Conservation (phyloP, 2,329 filamentous ascomycete species). For the Penicillium nordicum region DNA sequence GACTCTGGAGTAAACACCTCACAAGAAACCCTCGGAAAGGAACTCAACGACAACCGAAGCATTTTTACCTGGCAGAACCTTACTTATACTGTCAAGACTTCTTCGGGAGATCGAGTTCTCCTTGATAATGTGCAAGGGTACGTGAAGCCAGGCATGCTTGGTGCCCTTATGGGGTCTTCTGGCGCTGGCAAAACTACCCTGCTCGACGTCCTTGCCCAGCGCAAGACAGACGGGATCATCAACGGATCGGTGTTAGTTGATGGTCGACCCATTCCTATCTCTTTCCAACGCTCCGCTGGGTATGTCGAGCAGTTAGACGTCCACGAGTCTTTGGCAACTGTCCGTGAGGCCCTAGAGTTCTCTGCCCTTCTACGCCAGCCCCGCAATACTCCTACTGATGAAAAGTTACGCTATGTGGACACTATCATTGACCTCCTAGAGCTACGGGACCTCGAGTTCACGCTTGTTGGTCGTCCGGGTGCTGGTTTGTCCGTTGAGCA, state of each 20-base stretch:
- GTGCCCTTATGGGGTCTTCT: neutral
- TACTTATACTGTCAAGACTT: neutral
- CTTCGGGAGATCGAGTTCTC: neutral
- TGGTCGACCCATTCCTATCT: neutral
- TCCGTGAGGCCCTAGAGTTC: neutral
- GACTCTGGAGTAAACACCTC: too few relatives aligned
- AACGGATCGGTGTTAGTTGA: neutral
- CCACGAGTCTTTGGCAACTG: neutral
- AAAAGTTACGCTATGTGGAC: neutral
- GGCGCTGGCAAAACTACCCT: neutral
- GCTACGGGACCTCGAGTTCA: neutral
- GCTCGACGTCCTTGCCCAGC: neutral
- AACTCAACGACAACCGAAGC: too few relatives aligned
- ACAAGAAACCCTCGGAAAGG: too few relatives aligned
- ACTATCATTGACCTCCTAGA: neutral
- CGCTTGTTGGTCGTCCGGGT: neutral
- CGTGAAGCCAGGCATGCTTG: neutral
- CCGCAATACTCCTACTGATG: neutral
- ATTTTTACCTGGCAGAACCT: neutral
- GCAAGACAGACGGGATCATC: neutral
- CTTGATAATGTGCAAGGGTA: neutral
- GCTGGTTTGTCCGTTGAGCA: neutral
- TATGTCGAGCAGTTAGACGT: neutral
- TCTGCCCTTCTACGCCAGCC: neutral
- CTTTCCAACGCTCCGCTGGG: neutral